Base-by-base conservation (phyloP, 2,329 filamentous ascomycete species). In the Alternaria sp. region DNA sequence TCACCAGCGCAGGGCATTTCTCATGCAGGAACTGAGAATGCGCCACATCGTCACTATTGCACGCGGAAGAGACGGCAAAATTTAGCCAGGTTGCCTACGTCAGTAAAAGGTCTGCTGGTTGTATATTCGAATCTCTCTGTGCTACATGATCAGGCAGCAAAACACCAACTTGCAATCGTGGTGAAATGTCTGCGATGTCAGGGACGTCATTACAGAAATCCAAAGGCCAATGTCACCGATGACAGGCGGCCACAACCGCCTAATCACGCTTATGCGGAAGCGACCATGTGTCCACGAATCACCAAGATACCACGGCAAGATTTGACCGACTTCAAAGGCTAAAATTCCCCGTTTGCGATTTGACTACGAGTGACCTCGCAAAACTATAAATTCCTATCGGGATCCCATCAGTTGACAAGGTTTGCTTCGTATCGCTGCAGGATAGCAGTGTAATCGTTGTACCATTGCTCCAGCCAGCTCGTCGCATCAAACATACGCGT, bases 401-500 rank as follows among this genome's bases (percentile, higher is more conserved):
- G 17, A 41, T 6, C 40, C 54, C 40, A 41, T 24, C 26, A 37
- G 21, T 45, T 57, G 17, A 28, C 58, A 21, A 69, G 13, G 9
- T 58, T 61, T 17, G 59, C 54, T 60, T 72, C 59, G n/a, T 72
- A 72, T 21, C 66, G 66, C 53, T 40, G 52, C 36, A 72, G 39
- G 31, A 72, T 71, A 11, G 60, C 57, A 26, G 40, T 61, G 33
- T 69, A 72, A 40, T 72, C 66, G 10, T 63, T 62, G 26, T 70
- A 66, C 70, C 70, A 72, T 17, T 66, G 56, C 56, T 66, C 67
- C 50, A 72, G 46, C 70, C 68, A 72, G 13, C 60, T 51, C n/a
- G 68, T 68, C 44, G 70, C 70, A 34, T 72, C 68, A 24, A 72
- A 56, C 58, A 72, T 53, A n/a, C 67, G 67, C 17, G 67, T 71